Percentiles rank a stretch among this genome's conserved stretches.
Evolutionary conservation across 2,329 filamentous ascomycete species (phyloP).

Genomic region (Chaetothyriales sp.): DNA sequence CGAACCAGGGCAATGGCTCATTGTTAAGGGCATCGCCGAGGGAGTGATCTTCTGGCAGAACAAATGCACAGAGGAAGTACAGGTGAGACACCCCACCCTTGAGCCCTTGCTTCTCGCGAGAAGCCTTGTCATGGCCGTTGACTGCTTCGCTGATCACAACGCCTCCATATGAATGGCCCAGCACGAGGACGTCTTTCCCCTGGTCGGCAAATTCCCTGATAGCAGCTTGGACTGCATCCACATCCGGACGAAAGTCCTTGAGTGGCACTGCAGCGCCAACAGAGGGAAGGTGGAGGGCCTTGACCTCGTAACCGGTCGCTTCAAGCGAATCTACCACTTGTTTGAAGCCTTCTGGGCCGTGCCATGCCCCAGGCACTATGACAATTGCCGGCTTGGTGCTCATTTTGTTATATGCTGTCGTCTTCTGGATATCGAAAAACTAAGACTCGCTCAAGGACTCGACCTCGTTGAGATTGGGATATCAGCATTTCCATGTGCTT

Average conservation of each 20-base stretch:
- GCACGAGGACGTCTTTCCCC: conserved; percentile 18
- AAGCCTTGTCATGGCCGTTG: conserved; percentile 17
- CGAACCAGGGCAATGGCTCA: conserved; percentile 8
- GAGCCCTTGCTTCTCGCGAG: conserved; percentile 17
- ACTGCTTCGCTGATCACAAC: conserved; percentile 20
- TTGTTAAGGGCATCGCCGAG: conserved; percentile 5
- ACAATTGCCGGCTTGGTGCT: conserved; percentile 19
- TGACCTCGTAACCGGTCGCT: conserved; percentile 21
- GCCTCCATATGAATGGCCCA: conserved; percentile 24
- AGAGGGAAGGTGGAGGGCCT: conserved; percentile 20
- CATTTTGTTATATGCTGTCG: neutral
- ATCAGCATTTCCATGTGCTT: too few relatives aligned
- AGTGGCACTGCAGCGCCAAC: conserved; percentile 21
- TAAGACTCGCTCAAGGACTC: too few relatives aligned
- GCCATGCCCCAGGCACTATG: conserved; percentile 29
- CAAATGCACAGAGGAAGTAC: conserved; percentile 24
- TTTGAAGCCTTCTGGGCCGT: conserved; percentile 21
- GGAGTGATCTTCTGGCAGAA: conserved; percentile 19
- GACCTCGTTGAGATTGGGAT: too few relatives aligned
- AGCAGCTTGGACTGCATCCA: conserved; percentile 18
- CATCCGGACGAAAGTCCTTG: conserved; percentile 24
- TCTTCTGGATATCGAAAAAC: too few relatives aligned
- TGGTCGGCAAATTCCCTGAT: conserved; percentile 20
- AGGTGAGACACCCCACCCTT: conserved; percentile 20
- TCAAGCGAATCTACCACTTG: conserved; percentile 20